Base-by-base conservation (phyloP, 2,329 filamentous ascomycete genomes). In the Thelonectria rubi region DNA sequence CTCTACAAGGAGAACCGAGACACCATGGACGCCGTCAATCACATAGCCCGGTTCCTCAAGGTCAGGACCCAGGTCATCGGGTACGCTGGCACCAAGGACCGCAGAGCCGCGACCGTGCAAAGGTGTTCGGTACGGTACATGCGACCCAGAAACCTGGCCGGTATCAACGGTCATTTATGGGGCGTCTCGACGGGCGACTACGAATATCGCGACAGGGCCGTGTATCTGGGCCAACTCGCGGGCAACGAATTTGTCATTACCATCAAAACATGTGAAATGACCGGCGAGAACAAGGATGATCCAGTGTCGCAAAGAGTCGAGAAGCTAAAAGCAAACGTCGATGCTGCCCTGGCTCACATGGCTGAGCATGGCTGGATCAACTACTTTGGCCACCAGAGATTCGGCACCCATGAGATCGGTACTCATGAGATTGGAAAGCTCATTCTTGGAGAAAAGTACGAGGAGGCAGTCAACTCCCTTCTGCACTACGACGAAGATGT, bases 1-100 rank as follows among this genome's bases (percentile, higher is more conserved):
- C 82, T 97, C 53, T 96, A 94, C 85, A 97, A 97, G 79, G 94
- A 97, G 79, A 97, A 97, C 79, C 94, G 94, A 74, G 94, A 97
- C 74, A 97, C 94, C 1, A 96, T 97, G 91, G 94, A 97, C 70
- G 90, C 92, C 0, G 83, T 96, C 55, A 89, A 87, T 55, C 92
- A 91, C 71, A 84, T 97, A 42, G 87, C 89, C 1, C 90, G 90
- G 45, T 85, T 90, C 65, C 79, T 97, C 65, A 91, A 90, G 73
- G 81, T 91, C 65, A 93, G 91, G 74, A 83, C 86, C 24, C 91
- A 94, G 69, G 84, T 87, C 60, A 94, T 97, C 70, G 81, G 81
- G 47, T 87, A 86, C 55, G 93, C 94, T 3, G 94, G 94, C 9
- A 97, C 93, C 60, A 97, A 97, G 77, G 94, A 97, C 74, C 87